Evolutionary conservation across 768 basidiomycete genomes (phyloP).

Genomic region (Butyriboletus loyo): DNA sequence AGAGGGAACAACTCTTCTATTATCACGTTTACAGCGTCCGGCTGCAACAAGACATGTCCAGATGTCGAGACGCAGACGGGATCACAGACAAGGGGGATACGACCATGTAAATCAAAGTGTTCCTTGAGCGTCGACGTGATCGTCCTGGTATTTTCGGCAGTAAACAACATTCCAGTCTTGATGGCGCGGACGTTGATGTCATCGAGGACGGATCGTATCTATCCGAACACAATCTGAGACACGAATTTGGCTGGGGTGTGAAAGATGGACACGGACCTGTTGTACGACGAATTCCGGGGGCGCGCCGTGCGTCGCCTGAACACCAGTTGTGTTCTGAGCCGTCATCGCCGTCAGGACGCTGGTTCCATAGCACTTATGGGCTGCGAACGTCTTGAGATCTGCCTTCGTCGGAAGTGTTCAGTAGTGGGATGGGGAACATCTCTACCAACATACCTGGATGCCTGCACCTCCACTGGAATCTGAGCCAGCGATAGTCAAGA

Average conservation of each 20-base stretch:
- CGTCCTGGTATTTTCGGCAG: slow-evolving; percentile 48
- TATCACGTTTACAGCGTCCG: slow-evolving; percentile 60
- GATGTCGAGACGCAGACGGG: slow-evolving; percentile 92
- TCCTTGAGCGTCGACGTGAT: slow-evolving; percentile 50
- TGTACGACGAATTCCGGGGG: slow-evolving; percentile 69
- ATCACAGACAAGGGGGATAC: slow-evolving; percentile 63
- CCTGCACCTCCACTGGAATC: slow-evolving; percentile 88
- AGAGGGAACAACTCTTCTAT: slow-evolving; percentile 67
- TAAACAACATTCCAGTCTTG: slow-evolving; percentile 89
- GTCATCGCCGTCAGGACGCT: slow-evolving; percentile 84
- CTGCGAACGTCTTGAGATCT: slow-evolving; percentile 82
- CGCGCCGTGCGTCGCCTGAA: slow-evolving; percentile 66
- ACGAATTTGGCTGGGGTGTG: not conserved
- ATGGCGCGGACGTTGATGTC: slow-evolving; percentile 72
- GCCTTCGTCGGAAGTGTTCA: slow-evolving; percentile 47
- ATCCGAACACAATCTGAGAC: not conserved
- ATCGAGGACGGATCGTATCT: slow-evolving; percentile 69
- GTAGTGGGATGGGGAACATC: not conserved
- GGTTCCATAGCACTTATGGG: slow-evolving; percentile 74
- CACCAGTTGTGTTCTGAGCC: slow-evolving; percentile 86
- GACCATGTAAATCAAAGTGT: slow-evolving; percentile 32
- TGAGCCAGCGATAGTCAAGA: slow-evolving; percentile 76
- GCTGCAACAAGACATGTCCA: slow-evolving; percentile 72
- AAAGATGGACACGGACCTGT: slow-evolving; percentile 50
- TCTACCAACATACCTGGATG: slow-evolving; percentile 59